A percentile compares a stretch with the other conserved stretches of the same genome.
phyloP scores from a whole-genome alignment of 2,329 filamentous ascomycete species.

The Tolypocladium nubicola region DNA sequence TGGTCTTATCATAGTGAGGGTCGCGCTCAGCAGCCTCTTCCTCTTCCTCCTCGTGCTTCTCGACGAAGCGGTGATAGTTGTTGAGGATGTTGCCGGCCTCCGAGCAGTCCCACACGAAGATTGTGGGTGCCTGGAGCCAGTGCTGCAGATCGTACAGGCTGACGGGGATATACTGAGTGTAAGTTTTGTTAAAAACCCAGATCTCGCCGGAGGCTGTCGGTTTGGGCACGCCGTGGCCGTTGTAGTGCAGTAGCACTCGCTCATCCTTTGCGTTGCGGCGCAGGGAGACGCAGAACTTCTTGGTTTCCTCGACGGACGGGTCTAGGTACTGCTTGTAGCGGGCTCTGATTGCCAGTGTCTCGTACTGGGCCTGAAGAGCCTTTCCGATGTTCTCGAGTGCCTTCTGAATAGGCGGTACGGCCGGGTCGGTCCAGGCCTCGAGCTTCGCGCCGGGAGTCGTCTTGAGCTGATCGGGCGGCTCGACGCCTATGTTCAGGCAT shows the following conservation, averaged over 20 bases:
- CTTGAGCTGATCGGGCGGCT: conserved; percentile 93
- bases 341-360: conserved; percentile 88
- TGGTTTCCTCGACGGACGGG: conserved; percentile 92
- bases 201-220: conserved; percentile 94
- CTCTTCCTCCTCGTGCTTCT: conserved; percentile 90
- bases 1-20: conserved; percentile 72
- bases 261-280: conserved; percentile 92
- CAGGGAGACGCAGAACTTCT: conserved; percentile 87
- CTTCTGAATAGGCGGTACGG: conserved; percentile 67
- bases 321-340: conserved; percentile 96
- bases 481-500: conserved; percentile 94
- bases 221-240: conserved; percentile 93
- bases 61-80: conserved; percentile 89
- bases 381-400: conserved; percentile 92
- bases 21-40: conserved; percentile 65
- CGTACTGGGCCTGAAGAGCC: conserved; percentile 90
- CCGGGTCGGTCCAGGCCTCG: conserved; percentile 95
- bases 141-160: conserved; percentile 90
- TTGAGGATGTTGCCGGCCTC: conserved; percentile 91
- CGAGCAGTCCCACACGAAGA: conserved; percentile 97
- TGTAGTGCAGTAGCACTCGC: conserved; percentile 95
- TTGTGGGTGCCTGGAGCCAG: conserved; percentile 89
- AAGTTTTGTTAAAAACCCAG: conserved; percentile 99
- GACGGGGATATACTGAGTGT: conserved; percentile 96
- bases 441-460: conserved; percentile 87